Percentiles rank a stretch among this genome's conserved stretches.
Conservation (phyloP, 805 yeast species). For the Sungouiozyma ichnusensis region DNA sequence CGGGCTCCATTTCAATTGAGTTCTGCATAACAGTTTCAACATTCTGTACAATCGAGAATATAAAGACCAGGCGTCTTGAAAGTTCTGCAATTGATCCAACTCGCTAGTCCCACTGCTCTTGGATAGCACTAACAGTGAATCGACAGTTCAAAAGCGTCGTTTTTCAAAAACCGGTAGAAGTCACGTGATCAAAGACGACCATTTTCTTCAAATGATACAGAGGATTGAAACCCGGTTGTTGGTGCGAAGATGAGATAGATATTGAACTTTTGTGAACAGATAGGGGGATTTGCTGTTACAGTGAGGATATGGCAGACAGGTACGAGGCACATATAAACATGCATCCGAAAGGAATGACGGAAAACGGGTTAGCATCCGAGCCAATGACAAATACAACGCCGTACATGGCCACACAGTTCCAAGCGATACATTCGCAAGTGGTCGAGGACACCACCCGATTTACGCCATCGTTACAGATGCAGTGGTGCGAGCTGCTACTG, state of each 20-base stretch:
- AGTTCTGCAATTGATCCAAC: too few species aligned
- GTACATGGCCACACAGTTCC: slow-evolving; percentile 16
- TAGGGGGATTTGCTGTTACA: too few species aligned
- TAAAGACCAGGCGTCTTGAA: too few species aligned
- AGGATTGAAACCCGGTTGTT: too few species aligned
- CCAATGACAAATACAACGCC: slow-evolving; percentile 3
- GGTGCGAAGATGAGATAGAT: too few species aligned
- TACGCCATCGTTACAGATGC: slow-evolving; percentile 45
- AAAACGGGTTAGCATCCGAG: slow-evolving; percentile 7
- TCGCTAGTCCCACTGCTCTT: too few species aligned
- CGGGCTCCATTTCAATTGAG: neutral
- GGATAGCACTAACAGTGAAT: too few species aligned
- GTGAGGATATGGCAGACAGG: neutral
- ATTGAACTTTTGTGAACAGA: too few species aligned
- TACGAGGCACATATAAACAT: slow-evolving; percentile 1
- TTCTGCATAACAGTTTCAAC: neutral
- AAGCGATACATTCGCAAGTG: slow-evolving; percentile 15
- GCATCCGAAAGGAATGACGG: neutral
- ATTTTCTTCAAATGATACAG: too few species aligned
- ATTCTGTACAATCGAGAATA: neutral
- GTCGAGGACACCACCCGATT: slow-evolving; percentile 26
- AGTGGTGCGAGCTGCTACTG: slow-evolving; percentile 50
- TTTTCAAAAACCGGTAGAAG: too few species aligned
- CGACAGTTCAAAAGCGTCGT: too few species aligned
- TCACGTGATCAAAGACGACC: too few species aligned